A percentile compares a stretch with the other conserved stretches of the same genome.
Evolutionary conservation across 1,284 basidiomycete species (phyloP).

Genomic region (Tausonia pullulans): DNA sequence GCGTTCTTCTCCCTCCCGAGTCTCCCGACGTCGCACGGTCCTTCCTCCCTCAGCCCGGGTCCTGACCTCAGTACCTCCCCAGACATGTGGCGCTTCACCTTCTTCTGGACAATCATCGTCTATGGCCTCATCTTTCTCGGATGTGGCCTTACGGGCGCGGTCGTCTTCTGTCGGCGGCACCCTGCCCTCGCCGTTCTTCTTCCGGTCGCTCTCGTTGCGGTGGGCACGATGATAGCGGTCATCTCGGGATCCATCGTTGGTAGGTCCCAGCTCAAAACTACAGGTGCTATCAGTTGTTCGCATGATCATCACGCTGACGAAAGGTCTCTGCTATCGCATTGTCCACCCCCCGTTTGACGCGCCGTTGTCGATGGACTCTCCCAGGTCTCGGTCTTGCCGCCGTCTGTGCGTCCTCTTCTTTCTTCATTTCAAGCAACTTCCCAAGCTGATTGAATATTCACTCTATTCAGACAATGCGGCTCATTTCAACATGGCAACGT

Average conservation of each 20-base stretch:
- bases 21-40: neutral
- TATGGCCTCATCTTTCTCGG: neutral
- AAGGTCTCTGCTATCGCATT: too few species aligned
- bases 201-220: neutral
- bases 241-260: too few species aligned
- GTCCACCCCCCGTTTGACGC: too few species aligned
- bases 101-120: neutral
- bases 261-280: too few species aligned
- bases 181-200: neutral
- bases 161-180: neutral
- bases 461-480: neutral
- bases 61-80: neutral
- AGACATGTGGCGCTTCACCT: neutral
- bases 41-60: neutral
- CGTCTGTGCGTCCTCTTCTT: too few species aligned
- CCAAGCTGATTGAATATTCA: too few species aligned
- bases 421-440: too few species aligned
- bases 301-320: too few species aligned
- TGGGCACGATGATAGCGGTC: neutral
- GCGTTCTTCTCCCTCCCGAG: neutral
- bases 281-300: too few species aligned
- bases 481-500: neutral
- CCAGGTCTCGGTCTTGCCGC: neutral
- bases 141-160: neutral
- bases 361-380: too few species aligned